Evolutionary conservation across 2,329 filamentous ascomycete species (phyloP).

Genomic region (Sclerotinia trifoliorum): DNA sequence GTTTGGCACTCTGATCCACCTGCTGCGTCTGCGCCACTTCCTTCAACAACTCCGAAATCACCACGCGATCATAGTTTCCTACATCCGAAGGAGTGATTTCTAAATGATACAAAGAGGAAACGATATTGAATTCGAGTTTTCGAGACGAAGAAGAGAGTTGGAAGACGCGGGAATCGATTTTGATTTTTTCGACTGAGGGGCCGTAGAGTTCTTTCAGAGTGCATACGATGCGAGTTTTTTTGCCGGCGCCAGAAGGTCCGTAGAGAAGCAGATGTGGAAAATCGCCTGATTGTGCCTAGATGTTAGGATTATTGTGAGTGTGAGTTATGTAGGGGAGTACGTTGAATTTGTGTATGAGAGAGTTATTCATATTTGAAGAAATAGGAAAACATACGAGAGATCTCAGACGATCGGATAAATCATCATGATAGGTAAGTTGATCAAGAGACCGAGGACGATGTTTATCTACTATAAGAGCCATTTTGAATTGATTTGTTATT

Average conservation of each 20-base stretch:
- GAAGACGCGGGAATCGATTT: conserved; percentile 96
- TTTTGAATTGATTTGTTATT: conserved; percentile 36
- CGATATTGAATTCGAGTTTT: conserved; percentile 99
- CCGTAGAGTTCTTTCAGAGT: conserved; percentile 95
- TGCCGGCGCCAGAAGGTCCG: conserved; percentile 92
- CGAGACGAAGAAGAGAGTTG: conserved; percentile 87
- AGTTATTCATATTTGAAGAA: not conserved
- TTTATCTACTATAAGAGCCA: conserved; percentile 71
- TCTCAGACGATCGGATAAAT: conserved; percentile 81
- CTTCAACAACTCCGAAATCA: conserved; percentile 92
- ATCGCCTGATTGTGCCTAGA: conserved; percentile 89
- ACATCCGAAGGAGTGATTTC: conserved; percentile 98
- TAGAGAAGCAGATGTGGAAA: conserved; percentile 98
- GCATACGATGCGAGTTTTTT: conserved; percentile 95
- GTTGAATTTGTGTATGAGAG: too few relatives aligned
- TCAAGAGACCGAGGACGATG: conserved; percentile 73
- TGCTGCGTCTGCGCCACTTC: conserved; percentile 99
- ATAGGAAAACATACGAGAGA: conserved; percentile 64
- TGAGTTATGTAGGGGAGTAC: not conserved
- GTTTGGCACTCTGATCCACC: conserved; percentile 87
- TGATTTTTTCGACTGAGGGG: conserved; percentile 98
- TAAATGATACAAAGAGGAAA: conserved; percentile 93
- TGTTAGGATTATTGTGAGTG: conserved; percentile 23
- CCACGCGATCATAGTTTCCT: conserved; percentile 92
- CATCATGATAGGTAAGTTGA: conserved; percentile 78